Evolutionary conservation across 805 yeast species (phyloP).

Genomic region (Naumovozyma dairenensis): DNA sequence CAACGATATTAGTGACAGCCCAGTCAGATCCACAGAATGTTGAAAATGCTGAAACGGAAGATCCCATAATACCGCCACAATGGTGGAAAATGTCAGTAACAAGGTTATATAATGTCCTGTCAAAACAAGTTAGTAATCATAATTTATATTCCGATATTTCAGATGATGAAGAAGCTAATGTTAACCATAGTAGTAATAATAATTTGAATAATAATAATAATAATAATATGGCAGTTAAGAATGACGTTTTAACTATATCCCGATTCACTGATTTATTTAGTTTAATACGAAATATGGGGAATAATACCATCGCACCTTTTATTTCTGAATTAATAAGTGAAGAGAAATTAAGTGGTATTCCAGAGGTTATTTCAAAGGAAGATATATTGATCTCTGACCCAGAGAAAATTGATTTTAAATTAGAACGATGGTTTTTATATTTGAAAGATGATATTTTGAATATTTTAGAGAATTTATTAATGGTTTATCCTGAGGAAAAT

Average conservation of each 20-base stretch:
- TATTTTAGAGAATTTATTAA: slow-evolving; percentile 37
- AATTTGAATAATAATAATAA: no score
- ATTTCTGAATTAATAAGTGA: slow-evolving; percentile 16
- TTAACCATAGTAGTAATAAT: no score
- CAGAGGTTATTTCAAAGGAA: slow-evolving; percentile 23
- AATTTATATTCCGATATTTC: no score
- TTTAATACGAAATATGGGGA: slow-evolving; percentile 22
- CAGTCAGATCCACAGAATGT: no score
- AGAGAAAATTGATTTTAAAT: slow-evolving; percentile 7
- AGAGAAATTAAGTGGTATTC: slow-evolving; percentile 15
- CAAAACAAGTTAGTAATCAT: slow-evolving; percentile 12
- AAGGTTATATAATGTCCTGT: slow-evolving; percentile 17
- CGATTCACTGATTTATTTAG: slow-evolving; percentile 17
- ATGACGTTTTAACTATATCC: slow-evolving; percentile 5
- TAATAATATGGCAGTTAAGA: no score
- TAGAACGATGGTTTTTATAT: slow-evolving; percentile 18
- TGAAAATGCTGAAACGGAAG: not conserved
- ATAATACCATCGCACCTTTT: slow-evolving; percentile 16
- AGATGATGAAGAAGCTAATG: slow-evolving; percentile 2
- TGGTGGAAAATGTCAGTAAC: slow-evolving; percentile 25
- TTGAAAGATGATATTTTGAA: slow-evolving; percentile 38
- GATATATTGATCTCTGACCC: slow-evolving; percentile 7
- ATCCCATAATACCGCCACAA: slow-evolving; percentile 1
- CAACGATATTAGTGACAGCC: slow-evolving; percentile 16
- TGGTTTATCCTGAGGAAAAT: slow-evolving; percentile 11